A percentile compares a stretch with the other conserved stretches of the same genome.
phyloP scores from a whole-genome alignment of 441 rosid species.

The Pelargonium cotyledonis region DNA sequence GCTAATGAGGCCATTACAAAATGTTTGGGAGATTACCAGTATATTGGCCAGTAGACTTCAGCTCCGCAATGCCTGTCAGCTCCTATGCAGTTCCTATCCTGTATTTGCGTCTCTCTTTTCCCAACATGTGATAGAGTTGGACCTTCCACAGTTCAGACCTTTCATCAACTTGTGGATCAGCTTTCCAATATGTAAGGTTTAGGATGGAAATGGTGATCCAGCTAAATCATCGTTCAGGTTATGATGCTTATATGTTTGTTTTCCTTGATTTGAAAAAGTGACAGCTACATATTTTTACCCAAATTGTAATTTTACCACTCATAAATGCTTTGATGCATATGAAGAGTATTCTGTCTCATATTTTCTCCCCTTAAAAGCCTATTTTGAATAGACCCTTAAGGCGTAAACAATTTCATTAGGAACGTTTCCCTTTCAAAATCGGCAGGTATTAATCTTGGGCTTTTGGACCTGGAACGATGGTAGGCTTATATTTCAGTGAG shows the following conservation, averaged over 20 bases:
- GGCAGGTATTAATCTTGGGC: no score
- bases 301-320: background rate
- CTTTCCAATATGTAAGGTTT: slow-evolving; percentile 6
- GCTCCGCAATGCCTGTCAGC: background rate
- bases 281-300: background rate
- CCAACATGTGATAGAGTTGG: background rate
- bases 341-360: no score
- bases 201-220: background rate
- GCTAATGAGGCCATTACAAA: slow-evolving; percentile 66
- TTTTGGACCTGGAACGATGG: no score
- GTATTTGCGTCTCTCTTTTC: background rate
- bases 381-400: no score
- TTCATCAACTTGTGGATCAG: background rate
- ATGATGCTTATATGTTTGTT: background rate
- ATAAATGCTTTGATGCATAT: background rate
- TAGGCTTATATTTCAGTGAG: no score
- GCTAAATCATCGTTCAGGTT: background rate
- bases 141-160: background rate
- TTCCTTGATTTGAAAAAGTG: background rate
- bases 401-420: no score
- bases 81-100: background rate
- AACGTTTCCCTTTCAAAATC: no score
- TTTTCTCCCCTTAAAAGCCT: no score
- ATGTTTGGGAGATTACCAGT: slow-evolving; percentile 49
- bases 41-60: slow-evolving; percentile 19